Evolutionary conservation across 371 early-diverging fungal genomes (phyloP).

Genomic region (Actinomucor elegans): DNA sequence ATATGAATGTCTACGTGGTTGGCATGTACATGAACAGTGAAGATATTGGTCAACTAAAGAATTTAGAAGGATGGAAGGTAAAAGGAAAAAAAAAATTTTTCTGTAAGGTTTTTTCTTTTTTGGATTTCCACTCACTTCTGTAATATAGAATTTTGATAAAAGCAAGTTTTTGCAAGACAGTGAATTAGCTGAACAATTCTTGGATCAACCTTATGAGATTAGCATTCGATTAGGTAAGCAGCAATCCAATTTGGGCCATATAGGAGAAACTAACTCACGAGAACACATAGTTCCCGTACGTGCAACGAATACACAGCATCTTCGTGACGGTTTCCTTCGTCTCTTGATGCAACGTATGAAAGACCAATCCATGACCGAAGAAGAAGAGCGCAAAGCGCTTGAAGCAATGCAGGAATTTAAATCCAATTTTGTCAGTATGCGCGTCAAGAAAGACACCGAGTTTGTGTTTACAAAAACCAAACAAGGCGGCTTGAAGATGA

Average conservation of each 20-base stretch:
- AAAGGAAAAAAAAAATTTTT: not conserved
- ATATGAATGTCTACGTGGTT: constrained; percentile 66
- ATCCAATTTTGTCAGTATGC: constrained; percentile 58
- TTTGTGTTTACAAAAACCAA: constrained; percentile 64
- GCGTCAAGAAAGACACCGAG: constrained; percentile 58
- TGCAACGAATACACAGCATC: constrained; percentile 66
- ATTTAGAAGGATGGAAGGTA: constrained; percentile 40
- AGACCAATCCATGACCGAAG: constrained; percentile 40
- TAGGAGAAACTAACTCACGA: too few species aligned
- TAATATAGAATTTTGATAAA: constrained; percentile 19
- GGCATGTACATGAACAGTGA: constrained; percentile 59
- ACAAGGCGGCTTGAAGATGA: constrained; percentile 56
- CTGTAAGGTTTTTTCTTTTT: not conserved
- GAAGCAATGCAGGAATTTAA: constrained; percentile 63
- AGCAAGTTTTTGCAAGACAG: constrained; percentile 1
- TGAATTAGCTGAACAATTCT: constrained; percentile 23
- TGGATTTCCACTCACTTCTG: too few species aligned
- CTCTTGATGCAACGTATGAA: constrained; percentile 54
- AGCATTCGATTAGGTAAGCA: constrained; percentile 44
- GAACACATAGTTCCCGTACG: constrained; percentile 59
- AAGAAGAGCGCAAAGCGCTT: constrained; percentile 47
- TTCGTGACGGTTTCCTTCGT: constrained; percentile 72
- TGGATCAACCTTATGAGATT: constrained; percentile 47
- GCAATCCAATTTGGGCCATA: not conserved
- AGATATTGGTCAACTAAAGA: constrained; percentile 36